phyloP scores from a whole-genome alignment of 2,329 filamentous ascomycete species.

The Beauveria sp. region DNA sequence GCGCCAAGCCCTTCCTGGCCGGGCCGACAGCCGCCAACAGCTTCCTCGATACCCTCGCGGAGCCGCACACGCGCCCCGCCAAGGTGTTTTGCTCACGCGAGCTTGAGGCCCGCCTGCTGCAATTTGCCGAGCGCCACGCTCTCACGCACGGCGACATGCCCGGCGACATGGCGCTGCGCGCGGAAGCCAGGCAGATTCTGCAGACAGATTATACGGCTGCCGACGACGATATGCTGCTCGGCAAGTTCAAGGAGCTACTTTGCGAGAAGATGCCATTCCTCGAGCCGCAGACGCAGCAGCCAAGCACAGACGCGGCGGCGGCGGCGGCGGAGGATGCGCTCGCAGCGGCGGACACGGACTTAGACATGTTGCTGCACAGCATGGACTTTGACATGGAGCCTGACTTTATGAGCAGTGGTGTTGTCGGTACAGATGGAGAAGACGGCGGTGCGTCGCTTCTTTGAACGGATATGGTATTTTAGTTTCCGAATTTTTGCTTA shows the following conservation, averaged over 20 bases:
- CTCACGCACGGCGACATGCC: constrained; percentile 35
- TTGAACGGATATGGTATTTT: background rate
- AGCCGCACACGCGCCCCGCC: constrained; percentile 38
- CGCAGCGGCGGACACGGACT: constrained; percentile 17
- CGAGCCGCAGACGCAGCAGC: background rate
- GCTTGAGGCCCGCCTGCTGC: constrained; percentile 45
- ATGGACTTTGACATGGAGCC: constrained; percentile 35
- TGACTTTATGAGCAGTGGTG: constrained; percentile 14
- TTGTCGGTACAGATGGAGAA: background rate
- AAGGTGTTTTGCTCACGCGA: constrained; percentile 51
- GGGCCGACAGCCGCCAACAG: constrained; percentile 37
- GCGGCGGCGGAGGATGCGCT: constrained; percentile 15
- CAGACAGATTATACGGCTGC: constrained; percentile 40
- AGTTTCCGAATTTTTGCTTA: background rate
- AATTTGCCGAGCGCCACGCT: constrained; percentile 38
- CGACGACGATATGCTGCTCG: constrained; percentile 44
- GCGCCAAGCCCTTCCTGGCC: constrained; percentile 34
- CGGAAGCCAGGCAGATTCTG: constrained; percentile 41
- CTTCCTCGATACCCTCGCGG: constrained; percentile 37
- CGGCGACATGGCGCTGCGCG: constrained; percentile 37
- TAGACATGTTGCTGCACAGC: constrained; percentile 34
- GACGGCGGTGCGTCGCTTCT: background rate
- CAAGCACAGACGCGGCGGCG: background rate
- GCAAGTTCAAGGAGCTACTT: constrained; percentile 45
- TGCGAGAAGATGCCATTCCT: constrained; percentile 19